A percentile compares a stretch with the other conserved stretches of the same genome.
Evolutionary conservation across 2,329 filamentous ascomycete species (phyloP).

Genomic region (Lachnellula cervina): DNA sequence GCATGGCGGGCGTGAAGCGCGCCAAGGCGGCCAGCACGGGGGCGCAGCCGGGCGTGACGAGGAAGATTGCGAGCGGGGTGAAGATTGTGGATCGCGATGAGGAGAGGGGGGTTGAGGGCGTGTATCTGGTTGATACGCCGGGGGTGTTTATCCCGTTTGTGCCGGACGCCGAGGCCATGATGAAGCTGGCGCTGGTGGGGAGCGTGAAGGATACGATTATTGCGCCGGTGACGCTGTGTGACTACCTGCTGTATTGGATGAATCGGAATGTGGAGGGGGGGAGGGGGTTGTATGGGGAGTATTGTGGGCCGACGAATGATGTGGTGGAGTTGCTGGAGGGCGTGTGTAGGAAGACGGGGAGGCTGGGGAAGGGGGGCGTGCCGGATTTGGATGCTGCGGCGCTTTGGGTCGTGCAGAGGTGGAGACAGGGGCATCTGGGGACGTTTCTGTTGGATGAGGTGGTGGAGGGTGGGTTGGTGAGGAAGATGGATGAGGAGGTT

Average conservation of each 20-base stretch:
- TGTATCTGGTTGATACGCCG: conserved; percentile 87
- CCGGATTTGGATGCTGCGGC: conserved; percentile 70
- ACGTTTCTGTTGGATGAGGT: conserved; percentile 76
- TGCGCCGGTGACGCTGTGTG: conserved; percentile 69
- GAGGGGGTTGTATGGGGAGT: conserved; percentile 38
- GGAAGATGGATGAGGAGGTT: conserved; percentile 43
- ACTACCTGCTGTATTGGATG: conserved; percentile 83
- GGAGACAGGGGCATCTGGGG: conserved; percentile 72
- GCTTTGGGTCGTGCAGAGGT: conserved; percentile 74
- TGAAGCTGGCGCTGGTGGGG: conserved; percentile 88
- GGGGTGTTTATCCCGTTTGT: conserved; percentile 96
- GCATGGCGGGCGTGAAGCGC: conserved; percentile 58
- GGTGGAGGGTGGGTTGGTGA: conserved; percentile 53
- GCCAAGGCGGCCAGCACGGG: conserved; percentile 78
- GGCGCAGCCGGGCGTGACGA: conserved; percentile 81
- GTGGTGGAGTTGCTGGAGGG: conserved; percentile 65
- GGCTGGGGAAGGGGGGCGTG: conserved; percentile 66
- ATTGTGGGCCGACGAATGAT: conserved; percentile 75
- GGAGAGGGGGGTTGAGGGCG: conserved; percentile 40
- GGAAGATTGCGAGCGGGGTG: conserved; percentile 77
- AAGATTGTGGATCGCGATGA: conserved; percentile 61
- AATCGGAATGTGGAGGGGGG: conserved; percentile 45
- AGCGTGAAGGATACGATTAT: conserved; percentile 88
- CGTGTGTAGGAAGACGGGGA: conserved; percentile 70
- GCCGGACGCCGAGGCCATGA: conserved; percentile 77